Conservation (phyloP, 2,329 filamentous ascomycete species). For the Ciborinia camelliae region DNA sequence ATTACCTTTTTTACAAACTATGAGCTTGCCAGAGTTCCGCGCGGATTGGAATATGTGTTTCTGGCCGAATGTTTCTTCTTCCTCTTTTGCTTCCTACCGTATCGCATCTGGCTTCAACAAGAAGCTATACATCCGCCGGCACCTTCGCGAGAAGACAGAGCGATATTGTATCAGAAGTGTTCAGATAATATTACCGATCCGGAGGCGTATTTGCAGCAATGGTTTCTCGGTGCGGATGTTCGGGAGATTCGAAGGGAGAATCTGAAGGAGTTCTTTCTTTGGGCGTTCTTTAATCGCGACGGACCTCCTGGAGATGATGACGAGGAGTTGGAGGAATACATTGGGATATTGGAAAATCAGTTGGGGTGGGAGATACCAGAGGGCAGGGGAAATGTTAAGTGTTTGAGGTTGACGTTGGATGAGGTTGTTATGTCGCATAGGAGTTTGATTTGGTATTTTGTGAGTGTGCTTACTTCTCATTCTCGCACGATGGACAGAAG, state of each 20-base stretch:
- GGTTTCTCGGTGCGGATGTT: slow-evolving; percentile 54
- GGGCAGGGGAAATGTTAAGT: slow-evolving; percentile 51
- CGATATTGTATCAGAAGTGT: slow-evolving; percentile 50
- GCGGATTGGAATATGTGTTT: slow-evolving; percentile 42
- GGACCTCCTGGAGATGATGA: slow-evolving; percentile 45
- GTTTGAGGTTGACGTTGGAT: slow-evolving; percentile 56
- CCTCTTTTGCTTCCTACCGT: slow-evolving; percentile 51
- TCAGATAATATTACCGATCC: slow-evolving; percentile 50
- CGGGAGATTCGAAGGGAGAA: slow-evolving; percentile 56
- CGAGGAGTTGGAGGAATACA: slow-evolving; percentile 55
- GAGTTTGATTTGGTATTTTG: slow-evolving; percentile 55
- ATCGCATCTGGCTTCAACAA: slow-evolving; percentile 49
- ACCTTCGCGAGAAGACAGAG: slow-evolving; percentile 45
- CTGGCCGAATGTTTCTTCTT: slow-evolving; percentile 54
- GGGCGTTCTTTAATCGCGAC: slow-evolving; percentile 54
- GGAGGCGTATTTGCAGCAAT: slow-evolving; percentile 51
- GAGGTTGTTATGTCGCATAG: slow-evolving; percentile 55
- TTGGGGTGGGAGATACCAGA: slow-evolving; percentile 48
- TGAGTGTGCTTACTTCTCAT: slow-evolving; percentile 36
- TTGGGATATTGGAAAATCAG: slow-evolving; percentile 48
- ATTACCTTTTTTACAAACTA: slow-evolving; percentile 36
- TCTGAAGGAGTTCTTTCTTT: slow-evolving; percentile 58
- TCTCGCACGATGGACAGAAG: not conserved
- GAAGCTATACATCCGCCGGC: slow-evolving; percentile 49
- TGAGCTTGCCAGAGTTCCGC: slow-evolving; percentile 33